Percentiles rank a stretch among this genome's conserved stretches.
Conservation (phyloP, 2,329 filamentous ascomycete genomes). For the Seiridium unicorne region DNA sequence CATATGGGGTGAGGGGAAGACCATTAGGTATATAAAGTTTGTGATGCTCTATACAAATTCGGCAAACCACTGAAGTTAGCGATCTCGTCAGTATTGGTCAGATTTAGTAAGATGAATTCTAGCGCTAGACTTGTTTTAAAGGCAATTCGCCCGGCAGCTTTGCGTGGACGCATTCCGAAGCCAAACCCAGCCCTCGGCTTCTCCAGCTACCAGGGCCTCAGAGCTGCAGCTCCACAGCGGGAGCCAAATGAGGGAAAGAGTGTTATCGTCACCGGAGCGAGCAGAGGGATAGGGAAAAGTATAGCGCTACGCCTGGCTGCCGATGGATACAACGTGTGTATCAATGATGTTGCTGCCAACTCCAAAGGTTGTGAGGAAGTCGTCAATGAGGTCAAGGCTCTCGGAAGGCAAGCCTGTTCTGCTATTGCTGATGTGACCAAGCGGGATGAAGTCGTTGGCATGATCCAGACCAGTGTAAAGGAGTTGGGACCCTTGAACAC, state of each 20-base stretch:
- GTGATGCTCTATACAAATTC: too few species aligned
- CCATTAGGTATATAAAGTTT: too few species aligned
- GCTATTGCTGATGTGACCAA: slow-evolving; percentile 62
- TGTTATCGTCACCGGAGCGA: slow-evolving; percentile 27
- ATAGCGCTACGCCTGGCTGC: slow-evolving; percentile 62
- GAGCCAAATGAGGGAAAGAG: slow-evolving; percentile 14
- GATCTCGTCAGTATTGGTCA: too few species aligned
- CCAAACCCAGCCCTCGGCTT: neutral
- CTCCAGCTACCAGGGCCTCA: neutral
- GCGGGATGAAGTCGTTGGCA: slow-evolving; percentile 43
- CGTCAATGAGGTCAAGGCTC: slow-evolving; percentile 48
- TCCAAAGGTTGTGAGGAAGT: slow-evolving; percentile 49
- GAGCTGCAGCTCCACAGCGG: neutral
- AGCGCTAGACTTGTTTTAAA: neutral
- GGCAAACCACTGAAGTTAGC: too few species aligned
- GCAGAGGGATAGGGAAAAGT: slow-evolving; percentile 51
- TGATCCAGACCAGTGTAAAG: slow-evolving; percentile 50
- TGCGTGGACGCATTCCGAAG: too few species aligned
- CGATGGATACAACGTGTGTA: slow-evolving; percentile 65
- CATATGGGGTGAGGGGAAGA: too few species aligned
- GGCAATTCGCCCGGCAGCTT: neutral
- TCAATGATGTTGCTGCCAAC: slow-evolving; percentile 61
- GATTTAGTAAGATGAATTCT: too few species aligned
- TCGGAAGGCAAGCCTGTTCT: slow-evolving; percentile 52
- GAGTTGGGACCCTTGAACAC: slow-evolving; percentile 49